phyloP scores from a whole-genome alignment of 2,329 filamentous ascomycete species.

The Clonostachys sp. region DNA sequence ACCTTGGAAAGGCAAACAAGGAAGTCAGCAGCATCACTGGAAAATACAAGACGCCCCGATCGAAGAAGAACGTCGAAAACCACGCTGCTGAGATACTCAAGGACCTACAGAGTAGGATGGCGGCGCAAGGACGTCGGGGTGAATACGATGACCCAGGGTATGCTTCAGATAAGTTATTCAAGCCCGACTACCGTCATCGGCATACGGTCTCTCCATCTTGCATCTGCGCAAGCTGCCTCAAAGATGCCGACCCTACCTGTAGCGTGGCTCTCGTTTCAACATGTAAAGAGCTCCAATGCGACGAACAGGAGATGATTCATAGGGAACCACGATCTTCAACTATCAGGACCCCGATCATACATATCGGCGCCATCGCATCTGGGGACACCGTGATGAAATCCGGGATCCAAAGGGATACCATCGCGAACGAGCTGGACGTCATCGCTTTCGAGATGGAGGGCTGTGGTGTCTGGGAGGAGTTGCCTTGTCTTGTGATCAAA shows the following conservation, averaged over 20 bases:
- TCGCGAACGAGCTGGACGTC: not conserved
- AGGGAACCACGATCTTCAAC: slow-evolving; percentile 2
- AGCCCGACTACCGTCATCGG: slow-evolving; percentile 10
- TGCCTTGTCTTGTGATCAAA: slow-evolving; percentile 30
- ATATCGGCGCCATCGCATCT: not conserved
- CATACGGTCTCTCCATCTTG: slow-evolving; percentile 8
- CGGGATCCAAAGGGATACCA: not conserved
- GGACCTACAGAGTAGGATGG: not conserved
- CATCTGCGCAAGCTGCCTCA: not conserved
- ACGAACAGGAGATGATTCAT: slow-evolving; percentile 5
- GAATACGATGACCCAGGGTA: slow-evolving; percentile 6
- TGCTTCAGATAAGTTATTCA: slow-evolving; percentile 8
- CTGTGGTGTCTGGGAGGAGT: slow-evolving; percentile 18
- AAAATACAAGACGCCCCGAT: slow-evolving; percentile 12
- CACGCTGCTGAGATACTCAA: slow-evolving; percentile 4
- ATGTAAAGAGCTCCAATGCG: slow-evolving; percentile 19
- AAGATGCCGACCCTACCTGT: slow-evolving; percentile 9
- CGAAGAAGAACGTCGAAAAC: not conserved
- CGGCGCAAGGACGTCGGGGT: not conserved
- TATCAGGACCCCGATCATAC: slow-evolving; percentile 1
- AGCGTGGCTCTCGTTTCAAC: slow-evolving; percentile 7
- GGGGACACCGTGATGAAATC: slow-evolving; percentile 1
- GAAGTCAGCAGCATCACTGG: slow-evolving; percentile 12
- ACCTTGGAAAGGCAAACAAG: slow-evolving; percentile 8
- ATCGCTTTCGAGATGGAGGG: slow-evolving; percentile 23